Evolutionary conservation across 768 basidiomycete genomes (phyloP), one percentile per base, ranked within the genome.

Genomic region (Lyophyllum shimeji): DNA sequence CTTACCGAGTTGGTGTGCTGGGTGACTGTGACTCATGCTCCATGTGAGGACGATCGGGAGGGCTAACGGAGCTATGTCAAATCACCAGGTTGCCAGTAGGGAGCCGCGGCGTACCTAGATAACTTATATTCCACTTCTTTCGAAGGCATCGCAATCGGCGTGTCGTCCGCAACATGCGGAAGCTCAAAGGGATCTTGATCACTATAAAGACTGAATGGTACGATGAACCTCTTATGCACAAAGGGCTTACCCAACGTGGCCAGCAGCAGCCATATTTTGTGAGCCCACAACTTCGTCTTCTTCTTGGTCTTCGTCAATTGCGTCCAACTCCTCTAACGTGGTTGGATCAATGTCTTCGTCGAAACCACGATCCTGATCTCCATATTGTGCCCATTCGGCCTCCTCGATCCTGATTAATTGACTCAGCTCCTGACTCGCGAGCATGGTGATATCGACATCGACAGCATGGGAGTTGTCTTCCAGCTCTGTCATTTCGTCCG

Each of bases 361-460:
- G 39, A 27, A n/a, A 49, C 25, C 18, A 21, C 21, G 23, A 29
- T 50, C 27, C 18, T 69, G 67, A 33, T 62, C 65, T 18, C 64
- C 68, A 17, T 47, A 33, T 23, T 62, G 44, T 33, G 68, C 72
- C 37, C 66, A 69, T 2, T 72, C 69, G 25, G 71, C 65, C 24
- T 74, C 64, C 18, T 70, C 67, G 15, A 61, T 59, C 55, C 75
- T 71, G 39, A 76, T 50, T 20, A 65, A 58, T 56, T 72, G 68
- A 34, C 63, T 70, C 46, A 85, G 68, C 18, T 83, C 80, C 57
- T 82, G 79, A 53, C 76, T 78, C 0, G 76, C 75, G 20, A 87
- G 67, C 60, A 83, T 69, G 18, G 68, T 72, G 45, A 82, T 73
- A 65, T 87, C 82, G 25, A 86, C 78, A 18, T 86, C 82, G 8